Evolutionary conservation across 805 yeast genomes (phyloP).

Genomic region (Metschnikowia chrysomelidarum): DNA sequence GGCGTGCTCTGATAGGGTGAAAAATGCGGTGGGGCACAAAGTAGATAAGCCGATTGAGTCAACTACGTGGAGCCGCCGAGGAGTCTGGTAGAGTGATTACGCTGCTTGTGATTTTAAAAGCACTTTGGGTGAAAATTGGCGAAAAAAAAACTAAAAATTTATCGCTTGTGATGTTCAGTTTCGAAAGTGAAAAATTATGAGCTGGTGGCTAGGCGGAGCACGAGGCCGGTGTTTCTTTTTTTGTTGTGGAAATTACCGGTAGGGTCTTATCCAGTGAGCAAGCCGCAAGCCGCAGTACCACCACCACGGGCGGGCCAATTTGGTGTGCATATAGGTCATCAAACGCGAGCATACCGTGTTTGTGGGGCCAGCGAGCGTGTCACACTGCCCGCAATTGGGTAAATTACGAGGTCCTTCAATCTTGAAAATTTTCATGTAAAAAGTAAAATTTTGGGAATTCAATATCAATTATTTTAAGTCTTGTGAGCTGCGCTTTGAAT

Average conservation of each 20-base stretch:
- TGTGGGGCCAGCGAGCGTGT: constrained; percentile 10
- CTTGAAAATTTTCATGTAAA: no score
- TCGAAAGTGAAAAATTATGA: no score
- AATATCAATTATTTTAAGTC: no score
- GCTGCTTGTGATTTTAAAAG: neutral
- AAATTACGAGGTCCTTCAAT: no score
- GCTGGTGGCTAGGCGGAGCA: no score
- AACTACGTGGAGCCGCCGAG: neutral
- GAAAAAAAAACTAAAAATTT: neutral
- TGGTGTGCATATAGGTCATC: constrained; percentile 3
- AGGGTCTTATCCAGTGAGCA: constrained; percentile 9
- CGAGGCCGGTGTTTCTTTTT: constrained; percentile 5
- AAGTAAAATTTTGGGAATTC: no score
- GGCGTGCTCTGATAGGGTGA: no score
- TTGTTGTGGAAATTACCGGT: constrained; percentile 9
- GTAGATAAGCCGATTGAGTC: constrained; percentile 5
- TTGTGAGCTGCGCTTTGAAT: no score
- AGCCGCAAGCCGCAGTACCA: constrained; percentile 9
- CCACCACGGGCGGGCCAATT: constrained; percentile 9
- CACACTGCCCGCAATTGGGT: no score
- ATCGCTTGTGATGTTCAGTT: neutral
- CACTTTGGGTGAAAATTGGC: neutral
- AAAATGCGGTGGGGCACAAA: constrained; percentile 11
- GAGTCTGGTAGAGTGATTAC: neutral
- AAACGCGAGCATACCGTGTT: constrained; percentile 6